Percentiles rank a stretch among this genome's conserved stretches.
Conservation (phyloP, 2,329 filamentous ascomycete genomes). For the Fusarium caatingaense region DNA sequence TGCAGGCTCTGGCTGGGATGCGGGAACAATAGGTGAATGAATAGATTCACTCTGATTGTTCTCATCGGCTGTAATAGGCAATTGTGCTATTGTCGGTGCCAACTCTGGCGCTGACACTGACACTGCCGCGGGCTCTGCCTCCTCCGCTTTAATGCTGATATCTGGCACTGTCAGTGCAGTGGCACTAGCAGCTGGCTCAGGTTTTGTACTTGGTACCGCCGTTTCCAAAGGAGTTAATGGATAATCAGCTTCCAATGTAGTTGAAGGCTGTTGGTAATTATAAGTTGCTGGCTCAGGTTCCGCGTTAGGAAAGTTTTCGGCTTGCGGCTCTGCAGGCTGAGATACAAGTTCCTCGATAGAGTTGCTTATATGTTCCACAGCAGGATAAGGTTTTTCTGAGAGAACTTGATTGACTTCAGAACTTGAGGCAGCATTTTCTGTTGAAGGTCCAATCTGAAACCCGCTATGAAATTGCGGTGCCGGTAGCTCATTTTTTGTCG, state of each 20-base stretch:
- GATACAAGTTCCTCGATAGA: conserved; percentile 28
- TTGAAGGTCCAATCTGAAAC: conserved; percentile 3
- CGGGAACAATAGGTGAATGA: conserved; percentile 20
- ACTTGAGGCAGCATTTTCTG: conserved; percentile 11
- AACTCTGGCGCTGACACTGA: not conserved
- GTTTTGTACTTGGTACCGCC: conserved; percentile 6
- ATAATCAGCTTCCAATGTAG: not conserved
- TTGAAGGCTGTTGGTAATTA: conserved; percentile 13
- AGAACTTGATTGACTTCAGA: conserved; percentile 10
- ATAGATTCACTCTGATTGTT: conserved; percentile 17
- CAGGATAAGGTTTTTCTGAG: conserved; percentile 19
- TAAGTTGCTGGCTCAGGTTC: conserved; percentile 30
- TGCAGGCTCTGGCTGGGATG: conserved; percentile 11
- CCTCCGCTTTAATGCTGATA: not conserved
- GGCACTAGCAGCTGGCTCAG: conserved; percentile 10
- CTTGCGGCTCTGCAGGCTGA: conserved; percentile 35
- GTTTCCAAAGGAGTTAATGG: not conserved
- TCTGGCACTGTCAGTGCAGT: conserved; percentile 1
- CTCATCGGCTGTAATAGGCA: conserved; percentile 2
- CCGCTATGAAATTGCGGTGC: conserved; percentile 17
- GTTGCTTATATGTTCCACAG: conserved; percentile 29
- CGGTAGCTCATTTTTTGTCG: conserved; percentile 26
- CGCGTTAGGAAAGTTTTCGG: conserved; percentile 35
- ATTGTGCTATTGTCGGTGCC: conserved; percentile 3
- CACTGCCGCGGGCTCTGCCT: not conserved